Evolutionary conservation across 306 rosid genomes (phyloP).

Genomic region (Senna siamea): DNA sequence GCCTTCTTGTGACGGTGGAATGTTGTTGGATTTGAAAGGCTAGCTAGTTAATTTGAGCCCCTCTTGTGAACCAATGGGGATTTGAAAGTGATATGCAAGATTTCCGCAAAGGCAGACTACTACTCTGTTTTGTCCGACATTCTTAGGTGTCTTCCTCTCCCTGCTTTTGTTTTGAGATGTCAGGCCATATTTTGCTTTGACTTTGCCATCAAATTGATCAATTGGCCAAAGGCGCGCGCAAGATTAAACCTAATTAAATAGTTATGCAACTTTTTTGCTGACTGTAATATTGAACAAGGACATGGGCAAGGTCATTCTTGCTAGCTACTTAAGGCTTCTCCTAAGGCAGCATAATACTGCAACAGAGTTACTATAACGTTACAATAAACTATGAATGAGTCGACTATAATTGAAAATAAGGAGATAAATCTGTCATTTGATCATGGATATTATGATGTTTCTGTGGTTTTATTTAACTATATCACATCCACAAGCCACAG

Average conservation of each 20-base stretch:
- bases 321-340: background rate
- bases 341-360: background rate
- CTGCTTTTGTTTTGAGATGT: too few species aligned
- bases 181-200: background rate
- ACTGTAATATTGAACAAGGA: background rate
- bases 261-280: background rate
- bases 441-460: background rate
- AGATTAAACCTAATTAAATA: background rate
- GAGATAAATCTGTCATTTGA: too few species aligned
- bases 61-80: background rate
- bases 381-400: background rate
- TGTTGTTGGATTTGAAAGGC: too few species aligned
- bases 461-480: background rate
- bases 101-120: background rate
- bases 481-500: background rate
- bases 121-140: constrained; percentile 3
- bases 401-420: background rate
- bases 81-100: constrained; percentile 1
- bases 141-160: background rate
- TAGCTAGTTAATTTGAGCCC: constrained; percentile 12
- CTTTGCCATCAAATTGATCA: background rate
- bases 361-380: too few species aligned
- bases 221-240: constrained; percentile 3
- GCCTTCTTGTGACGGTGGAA: too few species aligned
- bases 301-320: background rate